Evolutionary conservation across 2,329 filamentous ascomycete species (phyloP), one percentile per base, ranked within the genome.

Genomic region (Epichloe brachyelytri): DNA sequence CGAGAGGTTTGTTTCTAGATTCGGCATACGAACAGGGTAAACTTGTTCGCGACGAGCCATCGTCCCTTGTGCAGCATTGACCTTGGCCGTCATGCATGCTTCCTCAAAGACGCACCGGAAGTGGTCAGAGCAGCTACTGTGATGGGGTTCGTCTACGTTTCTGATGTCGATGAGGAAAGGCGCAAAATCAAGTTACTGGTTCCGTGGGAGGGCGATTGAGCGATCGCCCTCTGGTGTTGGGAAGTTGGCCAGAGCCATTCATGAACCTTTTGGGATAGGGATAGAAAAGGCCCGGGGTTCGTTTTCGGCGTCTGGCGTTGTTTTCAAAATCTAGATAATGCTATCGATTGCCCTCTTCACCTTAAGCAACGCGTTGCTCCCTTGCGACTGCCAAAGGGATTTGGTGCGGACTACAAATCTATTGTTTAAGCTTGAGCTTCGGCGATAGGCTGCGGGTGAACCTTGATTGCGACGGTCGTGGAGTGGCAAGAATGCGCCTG

Each of bases 81-180:
- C 95, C 0, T 71, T 97, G 8, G 88, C 91, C 0, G 83, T 98
- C 49, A 88, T 94, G 67, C 82, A 89, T 62, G 88, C 86, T 44
- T 76, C 79, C 68, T 79, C 0, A 82, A 78, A 45, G 88, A 93
- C 54, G 71, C 78, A 1, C 77, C 85, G 6, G 82, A 87, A 46
- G 77, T 80, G 1, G 82, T 97, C 43, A 79, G 88, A 12, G 85
- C 90, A 58, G 82, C 89, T 7, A 85, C 84, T 51, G 83, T 97
- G 33, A 85, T 94, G 77, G 93, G 93, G 0, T 98, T 95, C 62
- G 78, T 96, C 33, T 96, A 95, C 62, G 86, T 97, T 15, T 85
- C 88, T 1, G 88, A 95, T 55, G 88, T 97, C 4, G 90, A 98
- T 62, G 86, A 88, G 62, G 83, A 85, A 59, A 86, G 86, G 65